Percentiles rank a stretch among this genome's conserved stretches.
These are phyloP conservation scores for Cryptococcus maquisensis DNA, from an alignment of 1,284 basidiomycete genomes.

Conservation along the genomic window DNA sequence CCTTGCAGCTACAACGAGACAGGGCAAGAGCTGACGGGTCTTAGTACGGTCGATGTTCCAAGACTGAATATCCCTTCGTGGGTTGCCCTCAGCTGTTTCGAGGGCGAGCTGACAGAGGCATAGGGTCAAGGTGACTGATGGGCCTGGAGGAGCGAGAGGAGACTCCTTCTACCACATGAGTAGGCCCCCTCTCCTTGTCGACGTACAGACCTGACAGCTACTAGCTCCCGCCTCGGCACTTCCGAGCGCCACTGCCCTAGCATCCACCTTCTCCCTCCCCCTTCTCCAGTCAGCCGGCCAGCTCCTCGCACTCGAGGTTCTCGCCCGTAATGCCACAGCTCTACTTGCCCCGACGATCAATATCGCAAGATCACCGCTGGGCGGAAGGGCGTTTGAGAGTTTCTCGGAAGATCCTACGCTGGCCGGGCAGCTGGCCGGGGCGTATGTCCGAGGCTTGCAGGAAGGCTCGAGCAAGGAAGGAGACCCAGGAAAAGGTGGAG, in stretches of 20 bases:
- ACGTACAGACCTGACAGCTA: neutral
- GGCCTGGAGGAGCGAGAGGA: slow-evolving; percentile 37
- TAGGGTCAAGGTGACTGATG: slow-evolving; percentile 34
- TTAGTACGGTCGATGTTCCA: slow-evolving; percentile 33
- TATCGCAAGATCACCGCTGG: slow-evolving; percentile 70
- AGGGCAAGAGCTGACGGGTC: neutral
- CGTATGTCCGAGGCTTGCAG: slow-evolving; percentile 71
- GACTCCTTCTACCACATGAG: slow-evolving; percentile 34
- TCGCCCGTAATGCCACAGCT: slow-evolving; percentile 63
- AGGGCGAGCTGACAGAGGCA: neutral
- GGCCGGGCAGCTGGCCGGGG: slow-evolving; percentile 64
- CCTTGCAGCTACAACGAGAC: neutral
- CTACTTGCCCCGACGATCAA: slow-evolving; percentile 72
- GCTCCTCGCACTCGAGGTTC: slow-evolving; percentile 64
- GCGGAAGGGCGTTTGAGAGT: slow-evolving; percentile 58
- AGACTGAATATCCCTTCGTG: slow-evolving; percentile 37
- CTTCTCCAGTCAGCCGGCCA: slow-evolving; percentile 61
- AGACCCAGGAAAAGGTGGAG: slow-evolving; percentile 50
- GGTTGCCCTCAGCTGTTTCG: neutral
- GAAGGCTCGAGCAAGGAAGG: slow-evolving; percentile 15
- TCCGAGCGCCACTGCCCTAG: slow-evolving; percentile 58
- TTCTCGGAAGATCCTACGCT: slow-evolving; percentile 76
- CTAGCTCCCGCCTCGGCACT: slow-evolving; percentile 58
- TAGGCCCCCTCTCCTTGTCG: slow-evolving; percentile 4
- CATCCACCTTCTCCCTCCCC: slow-evolving; percentile 51